These are phyloP conservation scores for Oxalis stricta DNA, from an alignment of 441 rosid genomes.

Conservation along the genomic window DNA sequence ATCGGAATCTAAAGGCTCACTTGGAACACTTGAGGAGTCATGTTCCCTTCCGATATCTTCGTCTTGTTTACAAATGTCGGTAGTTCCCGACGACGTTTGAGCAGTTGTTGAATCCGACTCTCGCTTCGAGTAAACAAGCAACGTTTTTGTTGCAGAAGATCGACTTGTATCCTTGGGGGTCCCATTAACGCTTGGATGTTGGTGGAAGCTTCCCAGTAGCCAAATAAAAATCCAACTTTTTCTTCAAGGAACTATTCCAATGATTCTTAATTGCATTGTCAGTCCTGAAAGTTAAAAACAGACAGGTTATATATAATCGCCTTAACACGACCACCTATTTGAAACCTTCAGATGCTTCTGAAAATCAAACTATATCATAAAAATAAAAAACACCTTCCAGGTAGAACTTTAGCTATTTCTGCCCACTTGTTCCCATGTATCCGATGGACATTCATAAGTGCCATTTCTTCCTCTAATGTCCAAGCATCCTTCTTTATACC, in stretches of 20 bases:
- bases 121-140: slow-evolving; percentile 20
- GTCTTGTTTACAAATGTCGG: slow-evolving; percentile 27
- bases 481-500: slow-evolving; percentile 92
- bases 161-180: slow-evolving; percentile 20
- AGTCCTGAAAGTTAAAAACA: slow-evolving; percentile 54
- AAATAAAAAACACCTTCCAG: slow-evolving; percentile 63
- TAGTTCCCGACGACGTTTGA: slow-evolving; percentile 36
- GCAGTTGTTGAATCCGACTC: slow-evolving; percentile 39
- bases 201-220: slow-evolving; percentile 72
- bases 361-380: background rate
- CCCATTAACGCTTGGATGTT: slow-evolving; percentile 30
- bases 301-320: background rate
- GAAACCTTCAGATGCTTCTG: background rate
- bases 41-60: slow-evolving; percentile 41
- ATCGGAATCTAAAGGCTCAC: slow-evolving; percentile 36
- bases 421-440: slow-evolving; percentile 93
- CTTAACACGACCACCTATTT: background rate
- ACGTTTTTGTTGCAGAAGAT: slow-evolving; percentile 18
- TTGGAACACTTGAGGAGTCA: slow-evolving; percentile 30
- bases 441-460: slow-evolving; percentile 74
- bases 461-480: slow-evolving; percentile 79
- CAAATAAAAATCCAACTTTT: slow-evolving; percentile 63
- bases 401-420: slow-evolving; percentile 87
- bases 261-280: slow-evolving; percentile 93
- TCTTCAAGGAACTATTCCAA: slow-evolving; percentile 98